Base-by-base conservation (phyloP, 2,329 filamentous ascomycete species). In the Aspergillus ruber region DNA sequence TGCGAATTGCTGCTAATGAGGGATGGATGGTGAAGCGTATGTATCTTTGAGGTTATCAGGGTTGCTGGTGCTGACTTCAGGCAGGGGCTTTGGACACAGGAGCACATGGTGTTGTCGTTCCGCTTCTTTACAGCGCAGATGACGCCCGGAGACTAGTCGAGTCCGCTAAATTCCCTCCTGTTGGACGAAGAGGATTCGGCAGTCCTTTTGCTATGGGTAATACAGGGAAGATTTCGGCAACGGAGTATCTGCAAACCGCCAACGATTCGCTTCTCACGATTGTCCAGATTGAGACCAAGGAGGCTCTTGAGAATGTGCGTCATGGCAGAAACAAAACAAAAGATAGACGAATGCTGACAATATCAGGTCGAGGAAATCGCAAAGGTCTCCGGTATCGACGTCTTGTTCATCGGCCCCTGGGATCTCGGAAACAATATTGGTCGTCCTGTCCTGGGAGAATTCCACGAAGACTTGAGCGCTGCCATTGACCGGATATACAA, bases 21-120 rank as follows among this genome's bases (percentile, higher is more conserved):
- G 70, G 74, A 42, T 82, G 78, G 79, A 80, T 81, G 78, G 77
- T 82, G 49, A 82, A 83, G 60, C 68, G 79, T 72, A 61, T 12
- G 44, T 39, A 21, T 33, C 44, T 20, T 39, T 25, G 10, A 9
- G 12, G 4, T 40, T 10, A 6, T 17, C 32, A 6, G 21, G 20
- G 8, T 29, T 10, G 13, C n/a, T 25, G 33, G 29, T 15, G 36
- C 7, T 17, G 18, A 33, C 5, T 41, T 29, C 23, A 21, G 6
- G 44, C 48, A 74, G 71, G 73, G 44, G 80, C 80, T 9, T 70
- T 83, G 33, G 80, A 83, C 55, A 67, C 77, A 40, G 80, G 80
- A 33, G 79, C 80, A 6, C 79, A 83, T 58, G 80, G 78, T 27
- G 73, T 83, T 32, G 66, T 81, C 23, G 77, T 79, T 4, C 78